Evolutionary conservation across 805 yeast genomes (phyloP), one percentile per base, ranked within the genome.

Genomic region (Ogataea ganodermae): DNA sequence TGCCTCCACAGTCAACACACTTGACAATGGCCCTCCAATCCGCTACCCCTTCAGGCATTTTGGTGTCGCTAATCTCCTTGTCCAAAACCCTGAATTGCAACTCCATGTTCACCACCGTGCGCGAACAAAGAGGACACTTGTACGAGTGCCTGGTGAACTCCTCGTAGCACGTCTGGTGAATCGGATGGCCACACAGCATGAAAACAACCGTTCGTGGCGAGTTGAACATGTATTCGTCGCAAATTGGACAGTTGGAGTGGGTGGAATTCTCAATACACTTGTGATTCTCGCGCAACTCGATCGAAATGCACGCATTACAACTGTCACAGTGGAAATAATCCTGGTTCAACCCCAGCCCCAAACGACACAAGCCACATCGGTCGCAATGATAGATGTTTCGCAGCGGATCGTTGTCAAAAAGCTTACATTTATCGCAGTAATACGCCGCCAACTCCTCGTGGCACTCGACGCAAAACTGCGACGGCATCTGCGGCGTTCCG

Each of bases 161-260:
- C 51, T 84, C 84, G 64, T 82, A 90, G 65, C 98, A 91, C 22
- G 66, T 60, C 63, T 89, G 89, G 68, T 91, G 98, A 49, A 91
- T 91, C 31, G 96, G 88, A 67, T 91, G 98, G 2, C 97, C 97
- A 68, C 98, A 91, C 41, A 77, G 73, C 96, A 91, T 89, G 64
- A 91, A 90, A 17, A 89, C 96, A 35, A 90, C 96, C 9, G 89
- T 84, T 61, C 74, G 76, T 6, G 86, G 81, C 3, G 94, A 84
- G 13, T 89, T 86, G 64, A 91, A 91, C 80, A 91, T 80, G 65
- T 83, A 90, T 58, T 90, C 97, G 48, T 86, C 88, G 68, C 97
- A 91, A 30, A 91, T 89, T 1, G 97, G 96, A 65, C 97, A 91
- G 62, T 90, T 83, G 39, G 96, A 86, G 63, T 86, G 94, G 0